phyloP scores from a whole-genome alignment of 148 eudicot species.

The Amaranthus hypochondriacus region DNA sequence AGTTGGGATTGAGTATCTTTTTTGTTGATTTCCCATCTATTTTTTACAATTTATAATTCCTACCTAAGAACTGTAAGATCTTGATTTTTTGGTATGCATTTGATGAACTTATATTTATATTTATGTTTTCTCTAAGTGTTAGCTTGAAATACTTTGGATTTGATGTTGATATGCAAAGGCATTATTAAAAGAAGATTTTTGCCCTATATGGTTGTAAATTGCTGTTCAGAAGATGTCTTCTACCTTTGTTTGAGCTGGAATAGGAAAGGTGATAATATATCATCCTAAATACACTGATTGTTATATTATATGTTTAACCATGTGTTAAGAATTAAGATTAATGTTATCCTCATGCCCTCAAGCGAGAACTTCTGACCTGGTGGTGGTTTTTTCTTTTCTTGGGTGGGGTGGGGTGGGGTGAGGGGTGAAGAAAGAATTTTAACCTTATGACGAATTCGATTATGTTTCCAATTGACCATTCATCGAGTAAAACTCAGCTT shows the following conservation, averaged over 20 bases:
- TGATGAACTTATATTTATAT: background rate
- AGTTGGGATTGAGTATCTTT: no score
- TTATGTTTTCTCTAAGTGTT: background rate
- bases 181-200: no score
- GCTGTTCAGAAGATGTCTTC: background rate
- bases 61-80: background rate
- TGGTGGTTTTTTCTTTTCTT: background rate
- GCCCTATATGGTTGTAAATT: background rate
- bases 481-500: no score
- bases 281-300: background rate
- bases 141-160: background rate
- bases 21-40: no score
- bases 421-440: background rate
- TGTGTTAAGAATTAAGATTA: background rate
- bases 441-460: background rate
- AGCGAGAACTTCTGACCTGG: background rate
- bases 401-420: background rate
- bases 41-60: no score
- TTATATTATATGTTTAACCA: background rate
- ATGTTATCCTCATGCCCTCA: background rate
- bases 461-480: background rate
- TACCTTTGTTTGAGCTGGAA: background rate
- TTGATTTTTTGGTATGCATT: background rate
- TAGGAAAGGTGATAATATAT: background rate
- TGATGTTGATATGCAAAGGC: background rate